Evolutionary conservation across 345 rosid genomes (phyloP).

Genomic region (Abelmoschus esculentus): DNA sequence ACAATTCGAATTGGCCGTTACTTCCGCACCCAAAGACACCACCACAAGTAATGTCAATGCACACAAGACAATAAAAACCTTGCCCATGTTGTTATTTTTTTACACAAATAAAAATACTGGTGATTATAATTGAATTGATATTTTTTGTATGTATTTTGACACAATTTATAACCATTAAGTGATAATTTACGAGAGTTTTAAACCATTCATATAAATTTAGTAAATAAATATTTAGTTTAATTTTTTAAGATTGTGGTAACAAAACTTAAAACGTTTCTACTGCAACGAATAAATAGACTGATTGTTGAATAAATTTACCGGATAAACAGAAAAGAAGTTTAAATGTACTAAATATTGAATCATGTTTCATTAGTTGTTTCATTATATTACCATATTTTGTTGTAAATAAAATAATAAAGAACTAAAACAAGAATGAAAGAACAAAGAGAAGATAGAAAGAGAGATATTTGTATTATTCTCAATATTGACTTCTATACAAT

Average conservation of each 20-base stretch:
- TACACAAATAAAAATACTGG: not conserved
- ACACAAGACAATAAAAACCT: not conserved
- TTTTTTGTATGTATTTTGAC: not conserved
- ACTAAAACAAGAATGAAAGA: too few relatives aligned
- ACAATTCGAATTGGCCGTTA: conserved; percentile 32
- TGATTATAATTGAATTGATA: not conserved
- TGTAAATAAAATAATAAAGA: too few relatives aligned
- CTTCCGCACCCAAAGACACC: conserved; percentile 18
- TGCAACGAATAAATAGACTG: not conserved
- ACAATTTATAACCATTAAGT: not conserved
- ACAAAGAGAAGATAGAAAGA: too few relatives aligned
- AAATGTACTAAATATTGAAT: too few relatives aligned
- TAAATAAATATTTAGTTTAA: too few relatives aligned
- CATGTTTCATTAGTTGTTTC: too few relatives aligned
- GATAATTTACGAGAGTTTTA: not conserved
- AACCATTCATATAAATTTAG: not conserved
- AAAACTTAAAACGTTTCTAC: not conserved
- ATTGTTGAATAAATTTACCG: too few relatives aligned
- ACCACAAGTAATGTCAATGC: not conserved
- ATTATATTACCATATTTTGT: too few relatives aligned
- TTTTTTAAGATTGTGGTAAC: not conserved
- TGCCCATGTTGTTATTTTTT: not conserved
- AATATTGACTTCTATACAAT: too few relatives aligned
- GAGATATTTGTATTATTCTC: too few relatives aligned
- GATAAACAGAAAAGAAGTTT: too few relatives aligned